Conservation (phyloP, 257 asterid genomes). For the Jacaranda mimosifolia region DNA sequence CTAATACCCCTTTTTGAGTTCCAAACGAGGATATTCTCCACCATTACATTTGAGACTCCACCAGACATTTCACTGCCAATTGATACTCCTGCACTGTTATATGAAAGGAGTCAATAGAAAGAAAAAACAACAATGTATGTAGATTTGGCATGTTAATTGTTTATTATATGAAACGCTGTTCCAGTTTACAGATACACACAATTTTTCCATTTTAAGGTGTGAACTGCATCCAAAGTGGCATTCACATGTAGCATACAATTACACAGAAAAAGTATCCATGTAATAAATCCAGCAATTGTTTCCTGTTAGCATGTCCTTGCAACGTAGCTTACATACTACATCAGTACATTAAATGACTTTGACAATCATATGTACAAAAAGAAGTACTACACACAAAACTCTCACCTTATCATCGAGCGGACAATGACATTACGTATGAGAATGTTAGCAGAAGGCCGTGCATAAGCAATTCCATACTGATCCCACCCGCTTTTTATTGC, state of each 20-base stretch:
- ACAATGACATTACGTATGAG: conserved; percentile 76
- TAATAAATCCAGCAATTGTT: neutral
- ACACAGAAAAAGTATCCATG: neutral
- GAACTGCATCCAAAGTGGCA: conserved; percentile 10
- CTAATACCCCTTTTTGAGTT: conserved; percentile 88
- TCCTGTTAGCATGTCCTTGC: conserved; percentile 1
- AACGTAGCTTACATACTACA: neutral
- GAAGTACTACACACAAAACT: conserved; percentile 14
- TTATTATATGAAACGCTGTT: neutral
- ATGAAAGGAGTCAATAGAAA: conserved; percentile 37
- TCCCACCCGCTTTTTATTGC: conserved; percentile 99
- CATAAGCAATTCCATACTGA: conserved; percentile 97
- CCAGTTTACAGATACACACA: neutral
- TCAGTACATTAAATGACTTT: conserved; percentile 8
- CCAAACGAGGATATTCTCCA: conserved; percentile 84
- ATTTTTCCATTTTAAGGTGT: neutral
- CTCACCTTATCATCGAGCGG: conserved; percentile 87
- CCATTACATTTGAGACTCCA: conserved; percentile 75
- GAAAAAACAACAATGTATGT: neutral
- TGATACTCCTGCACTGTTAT: conserved; percentile 89
- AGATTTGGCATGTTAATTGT: neutral
- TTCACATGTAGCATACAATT: conserved; percentile 11
- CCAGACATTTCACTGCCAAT: conserved; percentile 99
- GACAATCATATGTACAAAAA: conserved; percentile 26
- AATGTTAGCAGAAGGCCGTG: conserved; percentile 82